Evolutionary conservation across 352 stramenopile species (phyloP).

Genomic region (Phytophthora macrochlamydospora): DNA sequence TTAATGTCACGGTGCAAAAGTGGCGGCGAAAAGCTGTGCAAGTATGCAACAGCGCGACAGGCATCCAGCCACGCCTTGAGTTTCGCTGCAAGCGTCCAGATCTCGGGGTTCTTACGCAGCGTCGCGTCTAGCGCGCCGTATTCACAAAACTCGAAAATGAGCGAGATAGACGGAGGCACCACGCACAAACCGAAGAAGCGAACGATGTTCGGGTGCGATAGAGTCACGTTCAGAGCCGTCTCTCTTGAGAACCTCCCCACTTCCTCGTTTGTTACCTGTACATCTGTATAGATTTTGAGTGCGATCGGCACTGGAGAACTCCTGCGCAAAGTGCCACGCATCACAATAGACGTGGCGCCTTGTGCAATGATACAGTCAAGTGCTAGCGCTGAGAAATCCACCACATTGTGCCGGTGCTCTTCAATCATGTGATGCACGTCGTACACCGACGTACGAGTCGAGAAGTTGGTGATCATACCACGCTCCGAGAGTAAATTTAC

Average conservation of each 20-base stretch:
- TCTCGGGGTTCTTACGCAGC: conserved; percentile 46
- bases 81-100: conserved; percentile 74
- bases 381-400: conserved; percentile 77
- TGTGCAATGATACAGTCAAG: conserved; percentile 83
- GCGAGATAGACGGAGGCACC: conserved; percentile 81
- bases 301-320: conserved; percentile 59
- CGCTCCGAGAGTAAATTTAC: conserved; percentile 77
- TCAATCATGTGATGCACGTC: conserved; percentile 91
- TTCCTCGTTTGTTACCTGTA: conserved; percentile 86
- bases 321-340: conserved; percentile 66
- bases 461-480: conserved; percentile 90
- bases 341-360: conserved; percentile 83
- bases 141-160: conserved; percentile 90
- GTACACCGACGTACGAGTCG: conserved; percentile 87
- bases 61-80: conserved; percentile 87
- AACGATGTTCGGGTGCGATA: conserved; percentile 87
- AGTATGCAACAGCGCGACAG: conserved; percentile 77
- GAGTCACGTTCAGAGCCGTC: conserved; percentile 78
- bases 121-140: conserved; percentile 76
- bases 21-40: conserved; percentile 85
- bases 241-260: conserved; percentile 82
- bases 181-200: conserved; percentile 84
- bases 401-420: conserved; percentile 79
- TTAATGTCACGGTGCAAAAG: conserved; percentile 87
- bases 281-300: conserved; percentile 87